These are phyloP conservation scores for Fusarium zealandicum DNA, from an alignment of 2,329 filamentous ascomycete species.

Conservation along the genomic window DNA sequence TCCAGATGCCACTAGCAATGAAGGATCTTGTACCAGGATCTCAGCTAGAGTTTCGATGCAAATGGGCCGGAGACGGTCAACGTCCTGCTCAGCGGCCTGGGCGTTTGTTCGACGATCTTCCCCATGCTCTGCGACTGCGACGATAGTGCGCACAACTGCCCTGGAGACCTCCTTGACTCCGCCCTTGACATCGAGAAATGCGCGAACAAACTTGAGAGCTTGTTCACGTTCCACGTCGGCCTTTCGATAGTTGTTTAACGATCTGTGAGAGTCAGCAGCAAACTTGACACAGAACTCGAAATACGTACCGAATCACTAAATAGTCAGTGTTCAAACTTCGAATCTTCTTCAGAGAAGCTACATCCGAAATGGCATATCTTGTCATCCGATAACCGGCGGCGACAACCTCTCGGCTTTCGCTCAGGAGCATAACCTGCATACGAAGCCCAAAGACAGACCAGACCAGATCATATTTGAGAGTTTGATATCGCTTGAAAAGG, in stretches of 20 bases:
- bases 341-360: slow-evolving; percentile 87
- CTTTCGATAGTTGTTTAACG: slow-evolving; percentile 93
- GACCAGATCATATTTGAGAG: slow-evolving; percentile 93
- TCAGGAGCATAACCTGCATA: slow-evolving; percentile 95
- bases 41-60: slow-evolving; percentile 93
- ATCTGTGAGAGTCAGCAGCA: slow-evolving; percentile 53
- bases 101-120: slow-evolving; percentile 90
- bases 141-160: slow-evolving; percentile 86
- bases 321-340: slow-evolving; percentile 89
- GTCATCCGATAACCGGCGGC: slow-evolving; percentile 94
- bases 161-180: slow-evolving; percentile 87
- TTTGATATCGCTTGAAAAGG: slow-evolving; percentile 91
- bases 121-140: slow-evolving; percentile 85
- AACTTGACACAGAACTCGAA: background rate
- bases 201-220: slow-evolving; percentile 92
- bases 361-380: slow-evolving; percentile 91
- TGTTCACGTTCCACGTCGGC: slow-evolving; percentile 97
- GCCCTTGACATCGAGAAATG: slow-evolving; percentile 94
- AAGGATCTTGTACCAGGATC: slow-evolving; percentile 85
- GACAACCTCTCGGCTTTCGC: slow-evolving; percentile 93
- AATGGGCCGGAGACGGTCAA: slow-evolving; percentile 87
- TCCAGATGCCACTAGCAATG: slow-evolving; percentile 80
- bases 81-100: slow-evolving; percentile 67
- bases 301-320: slow-evolving; percentile 73
- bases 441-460: slow-evolving; percentile 95